Base-by-base conservation (phyloP, 768 basidiomycete species). In the Russula foetens region DNA sequence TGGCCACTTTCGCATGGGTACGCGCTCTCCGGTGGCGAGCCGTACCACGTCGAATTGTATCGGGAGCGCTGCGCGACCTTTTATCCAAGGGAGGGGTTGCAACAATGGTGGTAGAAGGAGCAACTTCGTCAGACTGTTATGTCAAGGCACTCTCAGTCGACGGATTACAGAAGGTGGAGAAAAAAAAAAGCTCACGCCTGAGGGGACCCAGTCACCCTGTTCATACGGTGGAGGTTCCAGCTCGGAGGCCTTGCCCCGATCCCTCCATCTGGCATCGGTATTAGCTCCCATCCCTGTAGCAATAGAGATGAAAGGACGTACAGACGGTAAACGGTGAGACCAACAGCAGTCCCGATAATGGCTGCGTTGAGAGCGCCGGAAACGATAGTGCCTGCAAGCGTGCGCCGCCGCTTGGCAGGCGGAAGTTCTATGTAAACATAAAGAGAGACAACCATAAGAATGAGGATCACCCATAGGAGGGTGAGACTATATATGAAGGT, bases 281-380 rank as follows among this genome's bases (percentile, higher is more conserved):
- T 55, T 7, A 29, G n/a, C 44, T 41, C 61, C 21, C 58, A 59
- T 19, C n/a, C 14, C 35, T 57, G 24, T 44, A 23, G 21, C 59
- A 11, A 45, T 51, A 23, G 56, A 55, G 28, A 29, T 39, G 15
- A 59, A 52, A 50, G 23, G 35, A 80, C 88, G 76, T 71, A 92
- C 90, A 92, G 76, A 72, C 88, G 82, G 75, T 91, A 93, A 44
- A 91, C 88, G 47, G 90, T 90, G 63, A 92, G 78, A 60, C 90
- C 90, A 53, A 93, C 90, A 17, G 91, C 91, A 23, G 88, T 86
- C 59, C 90, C 88, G 62, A 93, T 88, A 60, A 93, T 80, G 48
- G 89, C 91, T 64, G 90, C 90, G 74, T 81, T 89, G 73, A 92
- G 76, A 57, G 91, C 90, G 33, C 89, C 88, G 17, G 88, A 87